Evolutionary conservation across 164 flowering plant genomes (phyloP), one percentile per base, ranked within the genome.

Genomic region (Protea cynaroides): DNA sequence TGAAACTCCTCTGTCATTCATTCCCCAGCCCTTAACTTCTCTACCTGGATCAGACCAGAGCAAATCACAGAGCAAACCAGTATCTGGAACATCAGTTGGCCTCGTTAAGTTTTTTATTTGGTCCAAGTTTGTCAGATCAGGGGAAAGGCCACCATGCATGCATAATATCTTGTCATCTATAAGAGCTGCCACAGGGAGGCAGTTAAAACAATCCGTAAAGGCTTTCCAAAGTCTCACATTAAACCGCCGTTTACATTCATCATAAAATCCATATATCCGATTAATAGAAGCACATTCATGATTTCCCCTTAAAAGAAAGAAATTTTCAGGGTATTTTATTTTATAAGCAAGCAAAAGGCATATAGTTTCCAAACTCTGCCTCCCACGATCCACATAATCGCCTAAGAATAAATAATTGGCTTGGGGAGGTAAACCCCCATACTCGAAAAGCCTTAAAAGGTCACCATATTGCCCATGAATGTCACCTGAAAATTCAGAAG

Each of bases 61-160:
- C 61, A 89, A 71, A 71, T 90, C 97, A 74, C 94, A 90, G 59
- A 90, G 86, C 77, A 90, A 73, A 70, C 97, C 97, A 57, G 81
- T 70, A 63, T 90, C 94, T 15, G 94, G 97, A 64, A 90, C 85
- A 77, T 87, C 94, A 61, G 83, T 75, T 37, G 97, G 97, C 49
- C 94, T 87, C 12, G 79, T 53, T 34, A 90, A 50, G 61, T 70
- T 81, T 70, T 81, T 81, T 47, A 90, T 85, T 65, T 83, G 92
- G 71, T 87, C 94, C 75, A 90, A 75, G 66, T 72, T 64, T 8
- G 74, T 68, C 67, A 89, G 57, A 61, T 89, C 96, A 44, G 96
- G 96, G 46, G 96, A 89, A 59, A 89, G 89, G 25, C 96, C 96
- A 70, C 96, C 96, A 73, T 89, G 96, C 96, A 89, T 87, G 82